Base-by-base conservation (phyloP, 257 asterid species). In the Ehretia macrophylla region DNA sequence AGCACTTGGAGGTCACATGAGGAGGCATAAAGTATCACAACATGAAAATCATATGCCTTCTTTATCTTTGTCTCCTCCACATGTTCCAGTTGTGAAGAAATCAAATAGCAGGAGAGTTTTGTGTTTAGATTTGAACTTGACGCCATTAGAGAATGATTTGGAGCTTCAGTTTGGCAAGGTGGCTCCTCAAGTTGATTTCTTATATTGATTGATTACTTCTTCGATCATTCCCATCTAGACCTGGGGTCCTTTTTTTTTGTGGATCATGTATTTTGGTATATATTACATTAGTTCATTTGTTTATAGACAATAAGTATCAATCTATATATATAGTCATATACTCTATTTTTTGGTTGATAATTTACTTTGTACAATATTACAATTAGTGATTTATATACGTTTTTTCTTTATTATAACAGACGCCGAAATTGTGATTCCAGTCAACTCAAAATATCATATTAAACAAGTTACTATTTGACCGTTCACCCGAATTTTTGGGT, bases 1-100 rank as follows among this genome's bases (percentile, higher is more conserved):
- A 42, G 88, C 93, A 11, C 83, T 81, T 0, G 94, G 85, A 5
- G 94, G 89, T 10, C 90, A 85, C 59, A 82, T 82, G 94, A 71
- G 87, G 81, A 60, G 94, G 46, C 94, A 85, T 55, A 73, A 82
- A 65, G 59, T 72, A 27, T 56, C 61, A 1, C 32, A 18, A 51
- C 68, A 50, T 64, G 66, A 68, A 0, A 66, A 68, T 2, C 56
- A 19, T 40, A 52, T 60, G 57, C 37, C 46, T 3, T 35, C 55
- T 58, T 48, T 73, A 32, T 62, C 79, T 0, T 55, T 66, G 59
- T 68, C 79, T 32, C 75, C 69, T 38, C 65, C 71, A 42, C 35
- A 55, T 51, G 73, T 53, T 57, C 76, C 82, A 38, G 62, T 73
- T 18, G 78, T 75, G 65, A 84, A 77, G 77, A 81, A 65, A 51